These are phyloP conservation scores for Epichloe gansuensis DNA, from an alignment of 2,329 filamentous ascomycete genomes.

Conservation along the genomic window DNA sequence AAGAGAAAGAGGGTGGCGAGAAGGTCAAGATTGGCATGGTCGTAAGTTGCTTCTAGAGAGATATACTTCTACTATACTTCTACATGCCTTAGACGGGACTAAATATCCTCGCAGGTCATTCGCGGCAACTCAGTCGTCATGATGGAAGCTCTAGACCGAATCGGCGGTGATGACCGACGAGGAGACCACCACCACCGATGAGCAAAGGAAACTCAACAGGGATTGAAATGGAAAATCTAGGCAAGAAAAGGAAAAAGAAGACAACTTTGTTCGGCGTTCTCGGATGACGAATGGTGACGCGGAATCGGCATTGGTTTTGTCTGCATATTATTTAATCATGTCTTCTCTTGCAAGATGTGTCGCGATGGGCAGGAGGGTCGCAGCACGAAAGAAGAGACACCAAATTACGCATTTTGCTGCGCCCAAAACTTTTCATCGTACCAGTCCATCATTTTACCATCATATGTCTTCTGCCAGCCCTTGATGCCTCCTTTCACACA, in stretches of 20 bases:
- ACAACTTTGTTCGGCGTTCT: conserved; percentile 22
- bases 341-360: neutral
- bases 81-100: neutral
- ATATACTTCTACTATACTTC: neutral
- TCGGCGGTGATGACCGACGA: conserved; percentile 47
- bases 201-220: conserved; percentile 7
- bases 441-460: conserved; percentile 34
- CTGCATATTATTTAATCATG: neutral
- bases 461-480: conserved; percentile 40
- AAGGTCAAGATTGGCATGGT: conserved; percentile 89
- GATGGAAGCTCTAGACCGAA: conserved; percentile 71
- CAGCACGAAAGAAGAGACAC: neutral
- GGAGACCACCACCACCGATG: conserved; percentile 18
- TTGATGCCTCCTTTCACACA: conserved; percentile 41
- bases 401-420: neutral
- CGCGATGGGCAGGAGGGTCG: neutral
- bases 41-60: conserved; percentile 38
- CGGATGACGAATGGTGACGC: conserved; percentile 13
- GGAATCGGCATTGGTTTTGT: neutral
- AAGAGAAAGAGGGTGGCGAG: conserved; percentile 85
- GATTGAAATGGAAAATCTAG: conserved; percentile 2
- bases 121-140: conserved; percentile 97
- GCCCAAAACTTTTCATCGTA: conserved; percentile 33
- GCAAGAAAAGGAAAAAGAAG: neutral
- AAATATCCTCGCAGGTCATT: conserved; percentile 53